Evolutionary conservation across 169 alveolate genomes (phyloP).

Genomic region (Ichthyophthirius multifiliis): DNA sequence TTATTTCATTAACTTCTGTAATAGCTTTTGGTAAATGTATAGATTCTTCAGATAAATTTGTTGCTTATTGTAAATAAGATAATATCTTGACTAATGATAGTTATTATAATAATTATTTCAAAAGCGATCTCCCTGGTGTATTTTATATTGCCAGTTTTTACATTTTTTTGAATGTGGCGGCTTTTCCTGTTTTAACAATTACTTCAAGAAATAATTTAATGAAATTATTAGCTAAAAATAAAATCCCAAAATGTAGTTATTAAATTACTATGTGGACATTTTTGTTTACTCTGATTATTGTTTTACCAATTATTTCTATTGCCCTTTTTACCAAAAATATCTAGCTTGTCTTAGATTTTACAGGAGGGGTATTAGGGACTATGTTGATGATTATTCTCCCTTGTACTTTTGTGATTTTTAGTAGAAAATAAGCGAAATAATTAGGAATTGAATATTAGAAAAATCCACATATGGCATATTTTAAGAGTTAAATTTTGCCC

Average conservation of each 20-base stretch:
- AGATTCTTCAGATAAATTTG: neutral
- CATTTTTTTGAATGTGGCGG: constrained; percentile 42
- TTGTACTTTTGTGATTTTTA: neutral
- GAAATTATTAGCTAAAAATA: neutral
- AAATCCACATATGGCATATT: neutral
- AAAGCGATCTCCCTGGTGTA: constrained; percentile 6
- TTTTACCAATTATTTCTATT: neutral
- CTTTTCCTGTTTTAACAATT: constrained; percentile 36
- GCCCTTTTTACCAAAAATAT: neutral
- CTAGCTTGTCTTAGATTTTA: neutral
- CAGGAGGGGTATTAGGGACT: constrained; percentile 1
- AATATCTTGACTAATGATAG: neutral
- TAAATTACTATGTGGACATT: neutral
- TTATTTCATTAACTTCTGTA: neutral
- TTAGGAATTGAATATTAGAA: neutral
- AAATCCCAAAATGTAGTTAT: neutral
- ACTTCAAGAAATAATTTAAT: constrained; percentile 14
- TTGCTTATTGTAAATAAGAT: neutral
- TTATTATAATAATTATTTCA: neutral
- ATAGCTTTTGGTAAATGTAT: neutral
- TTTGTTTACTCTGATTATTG: neutral
- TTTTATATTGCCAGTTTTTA: constrained; percentile 36
- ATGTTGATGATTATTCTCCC: constrained; percentile 3
- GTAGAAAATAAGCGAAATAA: neutral
- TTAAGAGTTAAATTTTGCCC: too few relatives aligned